These are phyloP conservation scores for Diatrype stigma DNA, from an alignment of 2,329 filamentous ascomycete species.

Conservation along the genomic window DNA sequence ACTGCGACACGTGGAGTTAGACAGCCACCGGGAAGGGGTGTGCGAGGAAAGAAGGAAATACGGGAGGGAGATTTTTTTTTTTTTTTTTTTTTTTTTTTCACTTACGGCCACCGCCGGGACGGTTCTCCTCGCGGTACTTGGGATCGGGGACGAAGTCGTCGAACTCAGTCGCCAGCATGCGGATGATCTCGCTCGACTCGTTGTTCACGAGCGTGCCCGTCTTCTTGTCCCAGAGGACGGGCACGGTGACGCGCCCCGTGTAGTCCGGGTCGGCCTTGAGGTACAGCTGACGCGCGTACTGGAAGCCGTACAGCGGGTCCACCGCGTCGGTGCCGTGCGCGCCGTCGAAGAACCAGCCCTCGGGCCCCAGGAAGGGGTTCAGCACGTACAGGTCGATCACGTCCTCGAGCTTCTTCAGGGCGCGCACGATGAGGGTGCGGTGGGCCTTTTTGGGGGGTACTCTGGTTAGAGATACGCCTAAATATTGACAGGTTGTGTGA, in stretches of 20 bases:
- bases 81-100: too few species aligned
- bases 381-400: conserved; percentile 65
- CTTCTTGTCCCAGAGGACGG: conserved; percentile 67
- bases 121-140: conserved; percentile 46
- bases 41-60: too few species aligned
- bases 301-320: conserved; percentile 62
- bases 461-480: too few species aligned
- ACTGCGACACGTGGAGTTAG: too few species aligned
- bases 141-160: conserved; percentile 52
- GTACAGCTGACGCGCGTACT: conserved; percentile 67
- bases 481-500: too few species aligned
- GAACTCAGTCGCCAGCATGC: conserved; percentile 75
- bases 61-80: too few species aligned
- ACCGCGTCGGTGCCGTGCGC: conserved; percentile 44
- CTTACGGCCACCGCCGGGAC: conserved; percentile 46
- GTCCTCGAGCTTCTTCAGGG: conserved; percentile 69
- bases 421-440: conserved; percentile 66
- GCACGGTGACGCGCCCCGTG: conserved; percentile 67
- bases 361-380: conserved; percentile 58
- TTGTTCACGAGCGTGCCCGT: conserved; percentile 73
- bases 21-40: too few species aligned
- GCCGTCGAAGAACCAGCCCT: conserved; percentile 51
- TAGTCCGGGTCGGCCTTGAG: conserved; percentile 65
- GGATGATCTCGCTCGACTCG: conserved; percentile 78
- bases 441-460: conserved; percentile 59